Evolutionary conservation across 805 yeast genomes (phyloP), one percentile per base, ranked within the genome.

Genomic region (Metschnikowia hibisci): DNA sequence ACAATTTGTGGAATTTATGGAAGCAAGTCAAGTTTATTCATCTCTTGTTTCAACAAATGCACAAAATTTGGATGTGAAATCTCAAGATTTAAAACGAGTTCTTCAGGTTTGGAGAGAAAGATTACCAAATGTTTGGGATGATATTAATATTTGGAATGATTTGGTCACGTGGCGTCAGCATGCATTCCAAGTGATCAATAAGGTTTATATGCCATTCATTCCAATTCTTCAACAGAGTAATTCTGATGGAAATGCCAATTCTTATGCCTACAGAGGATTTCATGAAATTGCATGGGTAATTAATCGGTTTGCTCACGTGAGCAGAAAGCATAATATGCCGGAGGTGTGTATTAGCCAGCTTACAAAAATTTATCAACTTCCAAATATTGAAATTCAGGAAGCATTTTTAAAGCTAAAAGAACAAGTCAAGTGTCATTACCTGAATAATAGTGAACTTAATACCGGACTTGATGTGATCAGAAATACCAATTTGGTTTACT

Each of bases 261-360:
- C 97, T 1, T 90, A 89, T 58, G 98, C 96, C 1, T 95, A 91
- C 65, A 76, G 99, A 51, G 99, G 99, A 1, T 93, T 87, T 66
- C 99, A 93, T 62, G 99, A 93, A 64, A 88, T 91, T 62, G 99
- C 99, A 0, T 95, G 99, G 97, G 96, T 93, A 6, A 91, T 93
- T 57, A 93, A 93, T 65, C 70, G 98, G 41, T 93, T 93, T 71
- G 99, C 99, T 0, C 99, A 93, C 67, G 98, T 95, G 42, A 98
- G 99, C 0, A 78, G 99, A 51, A 88, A 89, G 63, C 99, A 93
- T 62, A 83, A 87, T 50, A 87, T 93, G 95, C 87, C 96, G 2
- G 97, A 93, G 44, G 99, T 95, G 31, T 93, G 99, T 67, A 81
- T 91, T 50, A 85, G 81, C 50, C 97, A 93, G 60, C 71, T 93